phyloP scores from a whole-genome alignment of 2,329 filamentous ascomycete species.

The Arthrocladium fulminans region DNA sequence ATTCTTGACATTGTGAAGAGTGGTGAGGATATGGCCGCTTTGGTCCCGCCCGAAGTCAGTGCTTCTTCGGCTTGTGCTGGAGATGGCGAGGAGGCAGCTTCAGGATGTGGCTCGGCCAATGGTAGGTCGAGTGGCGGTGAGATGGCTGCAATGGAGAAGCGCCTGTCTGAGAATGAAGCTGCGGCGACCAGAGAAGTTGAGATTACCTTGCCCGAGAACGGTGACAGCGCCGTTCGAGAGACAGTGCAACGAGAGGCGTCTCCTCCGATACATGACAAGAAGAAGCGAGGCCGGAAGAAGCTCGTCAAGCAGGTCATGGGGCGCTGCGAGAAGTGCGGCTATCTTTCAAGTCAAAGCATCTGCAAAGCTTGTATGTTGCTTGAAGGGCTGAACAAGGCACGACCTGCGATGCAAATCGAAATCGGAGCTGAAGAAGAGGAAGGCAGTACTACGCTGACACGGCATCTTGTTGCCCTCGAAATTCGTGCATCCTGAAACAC shows the following conservation, averaged over 20 bases:
- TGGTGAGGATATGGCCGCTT: constrained; percentile 87
- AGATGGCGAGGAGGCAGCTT: constrained; percentile 36
- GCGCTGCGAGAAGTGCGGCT: constrained; percentile 78
- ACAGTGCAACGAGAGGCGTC: constrained; percentile 22
- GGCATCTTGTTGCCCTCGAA: constrained; percentile 42
- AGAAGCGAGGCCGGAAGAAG: constrained; percentile 26
- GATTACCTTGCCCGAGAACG: constrained; percentile 37
- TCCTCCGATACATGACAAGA: constrained; percentile 19
- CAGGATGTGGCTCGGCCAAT: constrained; percentile 66
- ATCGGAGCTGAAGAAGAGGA: constrained; percentile 26
- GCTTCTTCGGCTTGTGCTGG: constrained; percentile 28
- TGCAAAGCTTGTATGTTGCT: constrained; percentile 91
- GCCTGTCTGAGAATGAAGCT: constrained; percentile 55
- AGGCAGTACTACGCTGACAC: constrained; percentile 38
- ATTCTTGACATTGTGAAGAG: constrained; percentile 92
- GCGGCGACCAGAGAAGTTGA: constrained; percentile 57
- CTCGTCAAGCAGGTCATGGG: constrained; percentile 64
- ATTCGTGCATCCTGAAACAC: constrained; percentile 29
- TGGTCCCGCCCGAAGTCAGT: constrained; percentile 58
- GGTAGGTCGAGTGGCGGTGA: constrained; percentile 61
- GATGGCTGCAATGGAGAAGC: constrained; percentile 73
- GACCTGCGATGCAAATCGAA: constrained; percentile 40
- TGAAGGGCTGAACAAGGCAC: constrained; percentile 76
- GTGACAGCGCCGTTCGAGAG: constrained; percentile 11
- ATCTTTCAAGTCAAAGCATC: constrained; percentile 86